A percentile compares a stretch with the other conserved stretches of the same genome.
Conservation (phyloP, 768 basidiomycete species). For the Podaxis rugospora region DNA sequence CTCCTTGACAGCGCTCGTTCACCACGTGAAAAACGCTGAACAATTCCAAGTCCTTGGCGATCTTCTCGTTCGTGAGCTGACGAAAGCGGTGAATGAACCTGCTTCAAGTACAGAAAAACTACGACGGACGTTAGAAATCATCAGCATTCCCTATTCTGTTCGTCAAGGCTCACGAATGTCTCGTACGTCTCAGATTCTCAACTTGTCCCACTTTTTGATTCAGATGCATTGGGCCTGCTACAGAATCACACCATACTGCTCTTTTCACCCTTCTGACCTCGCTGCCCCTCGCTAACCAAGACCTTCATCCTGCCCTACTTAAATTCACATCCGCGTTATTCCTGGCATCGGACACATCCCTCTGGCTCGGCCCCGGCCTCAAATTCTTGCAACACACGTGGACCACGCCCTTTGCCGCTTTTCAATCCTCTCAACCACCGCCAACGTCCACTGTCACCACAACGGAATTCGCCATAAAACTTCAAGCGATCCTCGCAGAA, state of each 20-base stretch:
- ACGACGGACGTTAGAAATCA: slow-evolving; percentile 50
- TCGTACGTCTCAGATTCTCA: slow-evolving; percentile 34
- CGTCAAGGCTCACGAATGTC: slow-evolving; percentile 68
- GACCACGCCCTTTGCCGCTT: slow-evolving; percentile 11
- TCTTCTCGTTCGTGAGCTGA: slow-evolving; percentile 40
- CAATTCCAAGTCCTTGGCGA: slow-evolving; percentile 58
- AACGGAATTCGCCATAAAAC: slow-evolving; percentile 41
- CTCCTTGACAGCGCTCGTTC: slow-evolving; percentile 73
- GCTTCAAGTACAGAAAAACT: slow-evolving; percentile 29
- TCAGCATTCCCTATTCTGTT: slow-evolving; percentile 54
- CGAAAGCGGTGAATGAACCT: slow-evolving; percentile 14
- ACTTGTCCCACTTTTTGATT: neutral
- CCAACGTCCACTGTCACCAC: slow-evolving; percentile 13
- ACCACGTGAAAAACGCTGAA: slow-evolving; percentile 72
- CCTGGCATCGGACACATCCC: slow-evolving; percentile 38
- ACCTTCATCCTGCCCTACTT: slow-evolving; percentile 29
- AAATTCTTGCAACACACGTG: slow-evolving; percentile 53
- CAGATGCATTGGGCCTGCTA: neutral
- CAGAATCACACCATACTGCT: slow-evolving; percentile 31
- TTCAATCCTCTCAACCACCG: neutral
- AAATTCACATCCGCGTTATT: slow-evolving; percentile 36
- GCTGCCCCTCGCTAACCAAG: slow-evolving; percentile 22
- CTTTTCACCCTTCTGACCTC: slow-evolving; percentile 27
- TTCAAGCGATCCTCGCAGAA: slow-evolving; percentile 60
- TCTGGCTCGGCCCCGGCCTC: slow-evolving; percentile 52